Percentiles rank a stretch among this genome's conserved stretches.
Conservation (phyloP, 768 basidiomycete genomes). For the Collybiopsis luxurians region DNA sequence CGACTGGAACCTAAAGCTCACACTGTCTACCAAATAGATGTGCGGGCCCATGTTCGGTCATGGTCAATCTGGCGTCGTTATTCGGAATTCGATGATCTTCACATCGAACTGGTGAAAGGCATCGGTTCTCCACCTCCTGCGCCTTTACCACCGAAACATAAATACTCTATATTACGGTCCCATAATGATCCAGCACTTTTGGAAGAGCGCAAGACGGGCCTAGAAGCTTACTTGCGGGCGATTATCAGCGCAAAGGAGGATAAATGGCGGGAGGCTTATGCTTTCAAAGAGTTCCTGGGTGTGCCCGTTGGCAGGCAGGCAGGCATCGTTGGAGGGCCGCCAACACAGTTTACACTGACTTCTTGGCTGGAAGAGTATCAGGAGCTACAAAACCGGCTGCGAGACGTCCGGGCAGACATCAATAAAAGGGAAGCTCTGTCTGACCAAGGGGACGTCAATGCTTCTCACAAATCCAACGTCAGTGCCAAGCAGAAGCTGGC, state of each 20-base stretch:
- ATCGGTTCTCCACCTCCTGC: conserved; percentile 78
- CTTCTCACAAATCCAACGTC: conserved; percentile 77
- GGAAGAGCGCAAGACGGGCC: conserved; percentile 71
- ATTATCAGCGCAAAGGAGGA: conserved; percentile 82
- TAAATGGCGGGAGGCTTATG: conserved; percentile 75
- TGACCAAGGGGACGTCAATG: conserved; percentile 67
- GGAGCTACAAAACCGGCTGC: conserved; percentile 70
- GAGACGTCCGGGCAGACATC: conserved; percentile 82
- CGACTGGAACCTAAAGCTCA: conserved; percentile 73
- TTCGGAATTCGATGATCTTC: conserved; percentile 89
- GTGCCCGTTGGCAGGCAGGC: conserved; percentile 66
- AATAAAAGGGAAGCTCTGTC: conserved; percentile 86
- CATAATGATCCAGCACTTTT: conserved; percentile 59
- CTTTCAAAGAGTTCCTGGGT: conserved; percentile 86
- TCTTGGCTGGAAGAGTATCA: conserved; percentile 91
- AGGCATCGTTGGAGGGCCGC: conserved; percentile 22
- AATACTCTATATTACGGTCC: conserved; percentile 63
- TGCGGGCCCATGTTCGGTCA: conserved; percentile 85
- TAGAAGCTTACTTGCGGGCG: conserved; percentile 84
- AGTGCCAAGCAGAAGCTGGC: conserved; percentile 85
- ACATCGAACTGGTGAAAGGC: conserved; percentile 77
- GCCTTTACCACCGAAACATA: conserved; percentile 82
- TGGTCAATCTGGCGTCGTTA: conserved; percentile 96
- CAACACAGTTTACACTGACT: conserved; percentile 62
- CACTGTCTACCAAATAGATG: conserved; percentile 76